Evolutionary conservation across 2,329 filamentous ascomycete genomes (phyloP).

Genomic region (Colletotrichum spinosum): DNA sequence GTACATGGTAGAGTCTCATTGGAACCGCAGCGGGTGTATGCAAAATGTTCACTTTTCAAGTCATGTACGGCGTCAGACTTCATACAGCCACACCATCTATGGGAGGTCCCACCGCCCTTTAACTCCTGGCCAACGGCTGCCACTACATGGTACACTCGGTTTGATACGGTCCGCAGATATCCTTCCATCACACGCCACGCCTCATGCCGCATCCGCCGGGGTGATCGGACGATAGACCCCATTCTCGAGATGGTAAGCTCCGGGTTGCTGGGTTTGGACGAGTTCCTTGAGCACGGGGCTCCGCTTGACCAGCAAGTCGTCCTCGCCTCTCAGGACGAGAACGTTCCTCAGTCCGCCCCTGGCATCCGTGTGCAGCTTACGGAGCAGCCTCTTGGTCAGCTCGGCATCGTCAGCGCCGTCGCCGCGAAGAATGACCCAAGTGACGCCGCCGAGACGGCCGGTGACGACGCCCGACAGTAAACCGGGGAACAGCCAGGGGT

Average conservation of each 20-base stretch:
- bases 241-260: constrained; percentile 40
- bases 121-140: constrained; percentile 20
- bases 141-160: background rate
- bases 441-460: constrained; percentile 74
- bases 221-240: constrained; percentile 39
- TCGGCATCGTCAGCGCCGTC: constrained; percentile 26
- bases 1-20: background rate
- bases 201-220: constrained; percentile 34
- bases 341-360: constrained; percentile 45
- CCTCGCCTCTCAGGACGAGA: constrained; percentile 37
- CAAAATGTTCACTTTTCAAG: background rate
- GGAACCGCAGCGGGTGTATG: constrained; percentile 1
- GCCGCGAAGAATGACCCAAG: constrained; percentile 42
- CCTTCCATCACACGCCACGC: background rate
- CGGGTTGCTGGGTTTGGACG: constrained; percentile 23
- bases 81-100: background rate
- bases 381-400: constrained; percentile 30
- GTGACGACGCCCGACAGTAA: constrained; percentile 82
- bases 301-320: constrained; percentile 39
- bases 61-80: constrained; percentile 4
- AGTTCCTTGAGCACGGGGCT: constrained; percentile 41
- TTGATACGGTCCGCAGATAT: background rate
- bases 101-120: background rate
- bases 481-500: constrained; percentile 90
- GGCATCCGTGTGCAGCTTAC: constrained; percentile 41